Evolutionary conservation across 768 basidiomycete genomes (phyloP).

Genomic region (Panaeolus papilionaceus): DNA sequence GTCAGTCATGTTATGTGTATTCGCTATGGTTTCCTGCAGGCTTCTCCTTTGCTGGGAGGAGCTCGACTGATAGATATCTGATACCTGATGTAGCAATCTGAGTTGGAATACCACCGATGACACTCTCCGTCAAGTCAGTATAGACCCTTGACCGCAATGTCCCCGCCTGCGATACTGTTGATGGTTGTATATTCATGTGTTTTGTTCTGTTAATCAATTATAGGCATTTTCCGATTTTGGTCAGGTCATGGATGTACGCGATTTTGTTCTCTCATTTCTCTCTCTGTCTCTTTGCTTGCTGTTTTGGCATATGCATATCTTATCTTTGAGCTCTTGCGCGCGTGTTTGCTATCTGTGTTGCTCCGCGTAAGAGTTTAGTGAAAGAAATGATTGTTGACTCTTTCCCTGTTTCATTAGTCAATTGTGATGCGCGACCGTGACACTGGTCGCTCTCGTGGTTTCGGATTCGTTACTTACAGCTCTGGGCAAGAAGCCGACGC

Average conservation of each 20-base stretch:
- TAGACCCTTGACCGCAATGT: conserved; percentile 45
- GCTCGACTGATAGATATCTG: conserved; percentile 64
- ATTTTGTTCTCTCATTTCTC: conserved; percentile 42
- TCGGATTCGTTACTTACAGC: conserved; percentile 91
- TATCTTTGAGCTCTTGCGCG: conserved; percentile 32
- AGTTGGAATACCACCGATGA: conserved; percentile 98
- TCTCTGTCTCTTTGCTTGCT: conserved; percentile 22
- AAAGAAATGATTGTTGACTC: conserved; percentile 36
- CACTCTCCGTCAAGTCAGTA: conserved; percentile 84
- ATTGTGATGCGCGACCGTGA: conserved; percentile 99
- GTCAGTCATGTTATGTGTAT: conserved; percentile 77
- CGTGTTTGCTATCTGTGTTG: conserved; percentile 29
- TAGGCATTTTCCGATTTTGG: conserved; percentile 89
- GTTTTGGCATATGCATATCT: too few species aligned
- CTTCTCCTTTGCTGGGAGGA: conserved; percentile 55
- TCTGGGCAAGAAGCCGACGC: conserved; percentile 68
- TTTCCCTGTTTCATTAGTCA: conserved; percentile 59
- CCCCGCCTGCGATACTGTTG: conserved; percentile 38
- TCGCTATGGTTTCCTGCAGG: conserved; percentile 50
- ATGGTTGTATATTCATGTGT: conserved; percentile 26
- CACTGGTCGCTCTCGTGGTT: conserved; percentile 95
- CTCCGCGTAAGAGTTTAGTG: conserved; percentile 35
- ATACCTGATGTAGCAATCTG: conserved; percentile 79
- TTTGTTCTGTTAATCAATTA: conserved; percentile 48
- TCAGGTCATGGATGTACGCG: conserved; percentile 90